These are phyloP conservation scores for Hypoxylon lenormandii DNA, from an alignment of 495 filamentous ascomycete species.

Conservation along the genomic window DNA sequence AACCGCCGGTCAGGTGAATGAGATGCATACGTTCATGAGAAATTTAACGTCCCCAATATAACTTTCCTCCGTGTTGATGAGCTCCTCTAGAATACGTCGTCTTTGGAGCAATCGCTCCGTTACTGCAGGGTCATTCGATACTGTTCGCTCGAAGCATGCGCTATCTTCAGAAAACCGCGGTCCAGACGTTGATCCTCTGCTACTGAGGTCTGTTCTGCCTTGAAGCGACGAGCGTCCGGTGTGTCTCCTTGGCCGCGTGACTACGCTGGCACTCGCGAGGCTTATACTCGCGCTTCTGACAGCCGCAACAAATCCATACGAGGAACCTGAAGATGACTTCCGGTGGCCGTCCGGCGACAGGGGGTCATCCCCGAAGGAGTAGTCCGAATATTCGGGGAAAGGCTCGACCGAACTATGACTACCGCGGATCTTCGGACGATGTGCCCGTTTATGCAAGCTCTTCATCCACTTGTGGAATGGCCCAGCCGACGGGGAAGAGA, in stretches of 20 bases:
- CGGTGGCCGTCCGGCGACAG: constrained; percentile 58
- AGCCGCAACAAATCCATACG: constrained; percentile 76
- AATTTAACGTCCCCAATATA: constrained; percentile 89
- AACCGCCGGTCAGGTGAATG: not conserved
- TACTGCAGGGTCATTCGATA: constrained; percentile 75
- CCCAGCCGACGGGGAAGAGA: constrained; percentile 33
- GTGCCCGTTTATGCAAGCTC: constrained; percentile 65
- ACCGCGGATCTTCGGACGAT: constrained; percentile 51
- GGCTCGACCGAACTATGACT: constrained; percentile 57
- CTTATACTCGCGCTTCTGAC: constrained; percentile 83
- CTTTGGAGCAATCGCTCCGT: constrained; percentile 77
- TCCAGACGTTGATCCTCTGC: constrained; percentile 69
- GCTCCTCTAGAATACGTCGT: constrained; percentile 81
- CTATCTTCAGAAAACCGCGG: constrained; percentile 76
- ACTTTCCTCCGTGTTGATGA: constrained; percentile 85
- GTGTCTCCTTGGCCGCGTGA: constrained; percentile 67
- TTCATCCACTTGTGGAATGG: constrained; percentile 71
- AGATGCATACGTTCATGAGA: constrained; percentile 76
- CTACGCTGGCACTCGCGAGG: constrained; percentile 73
- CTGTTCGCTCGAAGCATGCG: constrained; percentile 62
- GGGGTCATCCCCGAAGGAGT: constrained; percentile 49
- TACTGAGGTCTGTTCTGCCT: constrained; percentile 71
- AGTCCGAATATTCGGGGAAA: constrained; percentile 60
- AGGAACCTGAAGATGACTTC: constrained; percentile 75
- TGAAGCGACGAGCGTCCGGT: constrained; percentile 66